A percentile compares a stretch with the other conserved stretches of the same genome.
Conservation (phyloP, 2,329 filamentous ascomycete genomes). For the Sarocladiaceae sp. region DNA sequence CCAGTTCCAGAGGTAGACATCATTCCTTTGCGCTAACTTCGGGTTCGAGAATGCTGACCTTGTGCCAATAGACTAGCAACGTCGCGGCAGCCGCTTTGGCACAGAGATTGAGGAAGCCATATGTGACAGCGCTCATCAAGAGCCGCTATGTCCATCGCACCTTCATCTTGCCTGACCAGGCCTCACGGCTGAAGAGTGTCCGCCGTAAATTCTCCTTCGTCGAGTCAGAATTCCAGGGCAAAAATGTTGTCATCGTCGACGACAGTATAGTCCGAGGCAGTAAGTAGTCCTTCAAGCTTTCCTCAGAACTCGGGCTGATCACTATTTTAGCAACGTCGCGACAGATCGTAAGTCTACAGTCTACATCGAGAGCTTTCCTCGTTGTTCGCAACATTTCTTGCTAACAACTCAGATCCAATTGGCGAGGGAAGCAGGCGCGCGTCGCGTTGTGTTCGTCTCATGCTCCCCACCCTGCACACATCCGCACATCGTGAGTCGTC, state of each 20-base stretch:
- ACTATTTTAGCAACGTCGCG: constrained; percentile 54
- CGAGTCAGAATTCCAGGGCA: constrained; percentile 75
- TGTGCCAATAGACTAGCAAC: constrained; percentile 60
- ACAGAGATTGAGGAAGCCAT: constrained; percentile 70
- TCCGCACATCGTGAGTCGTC: constrained; percentile 72
- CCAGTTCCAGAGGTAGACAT: constrained; percentile 53
- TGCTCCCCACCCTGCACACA: constrained; percentile 81
- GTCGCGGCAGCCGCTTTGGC: constrained; percentile 75
- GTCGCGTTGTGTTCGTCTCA: constrained; percentile 76
- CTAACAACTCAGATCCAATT: constrained; percentile 43
- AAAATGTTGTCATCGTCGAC: constrained; percentile 79
- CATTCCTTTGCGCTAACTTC: background rate
- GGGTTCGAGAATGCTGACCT: background rate
- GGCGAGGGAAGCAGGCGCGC: constrained; percentile 79
- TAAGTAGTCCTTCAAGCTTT: too few relatives aligned
- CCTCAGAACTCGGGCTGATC: too few relatives aligned
- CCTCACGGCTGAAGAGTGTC: constrained; percentile 76
- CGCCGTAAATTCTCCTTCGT: constrained; percentile 88
- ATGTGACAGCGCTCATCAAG: constrained; percentile 80
- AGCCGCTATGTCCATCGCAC: constrained; percentile 87
- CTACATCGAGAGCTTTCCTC: background rate
- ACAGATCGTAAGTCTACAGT: constrained; percentile 56
- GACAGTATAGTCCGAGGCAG: constrained; percentile 89
- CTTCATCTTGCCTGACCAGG: constrained; percentile 73
- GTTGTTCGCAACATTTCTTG: background rate